Percentiles rank a stretch among this genome's conserved stretches.
Conservation (phyloP, 208 protist genomes). For the Spongospora subterranea region DNA sequence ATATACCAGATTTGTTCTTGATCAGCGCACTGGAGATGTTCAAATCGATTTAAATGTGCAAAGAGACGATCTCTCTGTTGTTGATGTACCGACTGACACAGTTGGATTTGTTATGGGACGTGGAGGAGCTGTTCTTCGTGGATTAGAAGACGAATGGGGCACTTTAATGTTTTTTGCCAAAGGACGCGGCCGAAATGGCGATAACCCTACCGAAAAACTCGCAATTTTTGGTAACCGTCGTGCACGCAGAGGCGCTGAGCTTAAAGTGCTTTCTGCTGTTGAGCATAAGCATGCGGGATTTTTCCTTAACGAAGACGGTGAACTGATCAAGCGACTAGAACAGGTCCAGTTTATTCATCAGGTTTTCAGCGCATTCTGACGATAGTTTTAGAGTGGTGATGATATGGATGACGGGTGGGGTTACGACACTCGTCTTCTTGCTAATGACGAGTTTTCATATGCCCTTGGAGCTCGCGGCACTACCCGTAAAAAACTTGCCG, state of each 20-base stretch:
- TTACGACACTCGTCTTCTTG: slow-evolving; percentile 45
- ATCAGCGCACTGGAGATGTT: slow-evolving; percentile 63
- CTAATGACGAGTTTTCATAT: slow-evolving; percentile 63
- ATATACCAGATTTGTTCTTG: slow-evolving; percentile 64
- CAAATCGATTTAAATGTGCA: slow-evolving; percentile 54
- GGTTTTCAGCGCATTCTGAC: background rate
- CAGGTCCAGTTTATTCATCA: slow-evolving; percentile 19
- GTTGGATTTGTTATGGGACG: slow-evolving; percentile 66
- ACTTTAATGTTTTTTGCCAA: slow-evolving; percentile 70
- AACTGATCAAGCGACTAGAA: slow-evolving; percentile 16
- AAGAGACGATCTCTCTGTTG: slow-evolving; percentile 63
- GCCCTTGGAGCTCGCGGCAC: slow-evolving; percentile 63
- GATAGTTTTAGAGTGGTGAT: background rate
- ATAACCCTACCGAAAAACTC: slow-evolving; percentile 59
- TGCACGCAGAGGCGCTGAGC: slow-evolving; percentile 58
- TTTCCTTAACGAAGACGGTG: slow-evolving; percentile 25
- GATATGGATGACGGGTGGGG: slow-evolving; percentile 56
- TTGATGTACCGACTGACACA: slow-evolving; percentile 61
- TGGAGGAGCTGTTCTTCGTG: slow-evolving; percentile 62
- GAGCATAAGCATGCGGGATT: slow-evolving; percentile 53
- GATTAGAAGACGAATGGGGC: slow-evolving; percentile 67
- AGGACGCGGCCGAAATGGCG: slow-evolving; percentile 12
- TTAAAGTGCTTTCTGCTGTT: slow-evolving; percentile 62
- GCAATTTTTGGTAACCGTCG: slow-evolving; percentile 63
- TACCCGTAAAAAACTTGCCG: slow-evolving; percentile 66